Base-by-base conservation (phyloP, 345 rosid species). In the Mangifera indica region DNA sequence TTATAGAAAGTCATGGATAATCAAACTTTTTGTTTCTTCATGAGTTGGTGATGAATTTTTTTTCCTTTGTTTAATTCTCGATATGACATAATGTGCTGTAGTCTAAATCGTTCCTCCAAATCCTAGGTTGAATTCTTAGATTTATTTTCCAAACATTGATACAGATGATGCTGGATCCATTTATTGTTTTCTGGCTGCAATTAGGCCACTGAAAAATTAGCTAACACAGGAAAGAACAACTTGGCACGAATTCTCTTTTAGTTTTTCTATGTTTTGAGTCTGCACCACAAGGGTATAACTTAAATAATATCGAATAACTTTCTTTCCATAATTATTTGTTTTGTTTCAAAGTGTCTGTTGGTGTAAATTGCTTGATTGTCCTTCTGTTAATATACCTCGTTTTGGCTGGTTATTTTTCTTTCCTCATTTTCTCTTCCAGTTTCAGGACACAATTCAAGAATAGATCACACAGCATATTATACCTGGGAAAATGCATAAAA, bases 401-500 rank as follows among this genome's bases (percentile, higher is more conserved):
- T 58, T 15, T 17, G 1, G 9, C 46, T 34, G 65, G 42, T 21
- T 17, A 21, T 7, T 58, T 42, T 32, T 32, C 45, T 0, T 58
- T 55, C 7, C n/a, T 22, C 12, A 11, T 58, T 3, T 24, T 22
- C 25, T 59, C 3, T 8, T 11, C 53, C 15, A 4, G 18, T 49
- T 15, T 4, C 53, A 37, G 3, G 68, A 45, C 21, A 14, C 55
- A 45, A 64, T 64, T 3, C 7, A 37, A 46, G 54, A 14, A 53
- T 21, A 11, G 22, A 44, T 55, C 10, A 21, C 15, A 4, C 13
- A n/a, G 45, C 37, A 21, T 37, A 14, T 5, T n/a, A 29, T 55
- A 34, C 72, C 54, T 69, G 72, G 56, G 18, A 17, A 68, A 21
- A 2, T 55, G 13, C 60, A 53, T 55, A n/a, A n/a, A n/a, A n/a